These are phyloP conservation scores for Cadophora luteo-olivacea DNA, from an alignment of 2,329 filamentous ascomycete genomes.

Conservation along the genomic window DNA sequence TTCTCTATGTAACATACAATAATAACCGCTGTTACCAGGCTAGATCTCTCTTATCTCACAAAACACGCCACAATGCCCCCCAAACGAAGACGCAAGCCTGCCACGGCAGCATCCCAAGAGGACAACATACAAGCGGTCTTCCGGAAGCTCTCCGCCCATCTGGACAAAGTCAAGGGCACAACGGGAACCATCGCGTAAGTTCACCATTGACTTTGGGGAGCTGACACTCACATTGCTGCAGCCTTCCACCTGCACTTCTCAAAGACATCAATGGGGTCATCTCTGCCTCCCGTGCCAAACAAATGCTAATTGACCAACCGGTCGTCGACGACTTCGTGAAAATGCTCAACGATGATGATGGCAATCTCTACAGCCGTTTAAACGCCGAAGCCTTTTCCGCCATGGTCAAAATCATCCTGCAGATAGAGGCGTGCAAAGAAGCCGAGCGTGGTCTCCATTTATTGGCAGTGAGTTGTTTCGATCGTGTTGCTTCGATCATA, in stretches of 20 bases:
- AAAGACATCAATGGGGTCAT: conserved; percentile 25
- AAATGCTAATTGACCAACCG: conserved; percentile 1
- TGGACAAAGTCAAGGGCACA: background rate
- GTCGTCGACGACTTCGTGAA: conserved; percentile 12
- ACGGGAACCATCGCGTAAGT: background rate
- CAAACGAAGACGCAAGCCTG: background rate
- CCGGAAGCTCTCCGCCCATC: background rate
- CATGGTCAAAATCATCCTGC: conserved; percentile 34
- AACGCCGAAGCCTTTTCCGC: conserved; percentile 31
- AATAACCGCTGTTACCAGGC: background rate
- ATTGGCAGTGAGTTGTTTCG: conserved; percentile 36
- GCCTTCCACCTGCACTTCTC: background rate
- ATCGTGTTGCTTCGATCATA: background rate
- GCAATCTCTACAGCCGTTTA: conserved; percentile 34
- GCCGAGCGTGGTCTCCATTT: conserved; percentile 39
- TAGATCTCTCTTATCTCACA: background rate
- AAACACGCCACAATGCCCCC: background rate
- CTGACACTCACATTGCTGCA: background rate
- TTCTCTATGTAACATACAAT: background rate
- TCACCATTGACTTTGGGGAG: background rate
- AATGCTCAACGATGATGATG: conserved; percentile 29
- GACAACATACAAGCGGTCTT: background rate
- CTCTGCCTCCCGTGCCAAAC: conserved; percentile 18
- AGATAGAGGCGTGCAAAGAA: conserved; percentile 31
- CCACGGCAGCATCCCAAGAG: background rate